A percentile compares a stretch with the other conserved stretches of the same genome.
These are phyloP conservation scores for Allium cepa DNA, from an alignment of 106 monocot genomes.

Conservation along the genomic window DNA sequence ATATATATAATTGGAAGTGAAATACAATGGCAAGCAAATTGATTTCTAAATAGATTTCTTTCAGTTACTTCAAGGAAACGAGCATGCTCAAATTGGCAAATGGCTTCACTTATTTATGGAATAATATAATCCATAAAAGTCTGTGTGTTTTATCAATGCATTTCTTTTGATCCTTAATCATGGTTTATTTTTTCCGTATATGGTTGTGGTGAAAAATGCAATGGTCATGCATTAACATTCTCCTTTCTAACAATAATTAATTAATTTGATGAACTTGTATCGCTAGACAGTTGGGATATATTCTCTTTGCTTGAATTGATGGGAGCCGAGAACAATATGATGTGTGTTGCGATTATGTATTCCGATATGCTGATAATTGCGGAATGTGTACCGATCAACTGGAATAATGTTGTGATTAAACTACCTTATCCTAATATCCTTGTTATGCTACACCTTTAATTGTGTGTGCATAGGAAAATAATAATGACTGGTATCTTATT, in stretches of 20 bases:
- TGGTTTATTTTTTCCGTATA: neutral
- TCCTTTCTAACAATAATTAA: neutral
- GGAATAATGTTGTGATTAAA: too few species aligned
- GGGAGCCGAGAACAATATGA: slow-evolving; percentile 6
- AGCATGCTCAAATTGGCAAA: slow-evolving; percentile 1
- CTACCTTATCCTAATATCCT: neutral
- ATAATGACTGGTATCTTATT: too few species aligned
- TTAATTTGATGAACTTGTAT: neutral
- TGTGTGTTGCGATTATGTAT: slow-evolving; percentile 4
- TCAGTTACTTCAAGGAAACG: too few species aligned
- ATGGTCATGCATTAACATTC: neutral
- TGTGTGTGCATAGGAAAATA: too few species aligned
- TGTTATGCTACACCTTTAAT: too few species aligned
- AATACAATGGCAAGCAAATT: too few species aligned
- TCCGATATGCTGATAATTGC: neutral
- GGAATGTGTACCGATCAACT: too few species aligned
- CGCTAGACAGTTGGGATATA: slow-evolving; percentile 2
- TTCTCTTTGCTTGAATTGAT: slow-evolving; percentile 8
- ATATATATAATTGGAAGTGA: too few species aligned
- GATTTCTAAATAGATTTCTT: too few species aligned
- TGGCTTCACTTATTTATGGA: neutral
- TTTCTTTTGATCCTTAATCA: neutral
- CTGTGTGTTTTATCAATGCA: neutral
- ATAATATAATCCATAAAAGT: neutral
- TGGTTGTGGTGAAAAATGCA: neutral